Evolutionary conservation across 257 asterid genomes (phyloP), one percentile per base, ranked within the genome.

Genomic region (Plantago major): DNA sequence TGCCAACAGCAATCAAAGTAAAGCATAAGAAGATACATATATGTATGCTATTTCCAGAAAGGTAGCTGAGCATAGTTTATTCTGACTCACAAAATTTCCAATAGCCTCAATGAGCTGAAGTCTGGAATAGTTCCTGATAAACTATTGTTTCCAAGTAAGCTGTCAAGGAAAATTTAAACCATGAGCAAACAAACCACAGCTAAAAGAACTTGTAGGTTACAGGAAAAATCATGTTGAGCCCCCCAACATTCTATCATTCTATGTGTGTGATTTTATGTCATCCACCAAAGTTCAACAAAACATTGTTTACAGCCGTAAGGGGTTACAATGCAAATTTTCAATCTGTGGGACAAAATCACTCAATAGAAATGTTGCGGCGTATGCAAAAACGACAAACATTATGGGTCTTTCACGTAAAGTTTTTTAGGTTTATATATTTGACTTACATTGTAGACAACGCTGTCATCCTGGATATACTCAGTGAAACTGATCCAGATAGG

Each of bases 361-460:
- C 40, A 33, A 33, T 33, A 33, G 40, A 4, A 33, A 7, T 33
- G 40, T 33, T 33, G 40, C 0, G 6, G 40, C 7, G 3, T 7
- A 33, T 22, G 26, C 6, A 0, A 33, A 33, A 33, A 33, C 40
- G 40, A 7, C 40, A 33, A 33, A 33, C 26, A 33, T 0, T 7
- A 33, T 0, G 40, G 40, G 40, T 33, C 3, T 33, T 4, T 33
- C 40, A 5, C 40, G 3, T 7, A 33, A 33, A 33, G 26, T 33
- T 33, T 7, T 33, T 33, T 33, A 7, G 40, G 40, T 33, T 33
- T 33, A 33, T 33, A 17, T 49, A 53, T 70, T 61, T 64, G 14
- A 64, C 95, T 37, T 76, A 93, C 99, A 93, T 77, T 88, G 68
- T 79, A 51, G 70, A 74, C 74, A 93, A 75, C 64, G 95, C 99